phyloP scores from a whole-genome alignment of 75 land plant species.

The Ceratopteris richardii region DNA sequence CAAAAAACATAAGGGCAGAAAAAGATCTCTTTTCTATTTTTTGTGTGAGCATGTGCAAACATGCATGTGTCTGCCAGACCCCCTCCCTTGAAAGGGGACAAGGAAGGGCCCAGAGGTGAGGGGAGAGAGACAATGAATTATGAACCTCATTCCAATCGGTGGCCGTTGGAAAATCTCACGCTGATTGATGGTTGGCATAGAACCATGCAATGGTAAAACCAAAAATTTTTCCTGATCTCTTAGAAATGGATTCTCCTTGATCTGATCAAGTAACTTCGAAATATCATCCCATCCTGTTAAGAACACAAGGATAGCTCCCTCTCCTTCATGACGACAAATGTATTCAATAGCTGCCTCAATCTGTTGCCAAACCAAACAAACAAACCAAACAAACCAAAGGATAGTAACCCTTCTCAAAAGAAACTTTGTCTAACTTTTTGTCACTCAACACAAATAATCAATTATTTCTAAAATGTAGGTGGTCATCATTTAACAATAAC shows the following conservation, averaged over 20 bases:
- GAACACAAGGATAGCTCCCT: slow-evolving; percentile 91
- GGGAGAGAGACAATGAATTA: no score
- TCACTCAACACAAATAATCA: neutral
- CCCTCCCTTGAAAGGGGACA: no score
- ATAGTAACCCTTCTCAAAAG: no score
- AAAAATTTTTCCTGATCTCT: slow-evolving; percentile 52
- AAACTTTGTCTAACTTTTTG: neutral
- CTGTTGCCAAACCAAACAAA: slow-evolving; percentile 19
- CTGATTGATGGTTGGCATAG: slow-evolving; percentile 93
- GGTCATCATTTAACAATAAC: no score
- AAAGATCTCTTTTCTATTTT: no score
- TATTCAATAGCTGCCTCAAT: slow-evolving; percentile 79
- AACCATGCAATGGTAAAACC: slow-evolving; percentile 92
- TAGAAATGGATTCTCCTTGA: slow-evolving; percentile 50
- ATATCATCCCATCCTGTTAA: slow-evolving; percentile 99
- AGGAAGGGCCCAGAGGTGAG: no score
- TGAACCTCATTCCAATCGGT: slow-evolving; percentile 49
- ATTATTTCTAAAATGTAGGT: no score
- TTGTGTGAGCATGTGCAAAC: no score
- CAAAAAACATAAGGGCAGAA: no score
- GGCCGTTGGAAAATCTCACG: slow-evolving; percentile 93
- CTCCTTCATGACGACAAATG: slow-evolving; percentile 62
- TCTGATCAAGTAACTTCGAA: slow-evolving; percentile 73
- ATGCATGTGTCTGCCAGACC: no score
- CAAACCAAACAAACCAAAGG: no score